Conservation (phyloP, 2,329 filamentous ascomycete genomes). For the Fusarium setosum region DNA sequence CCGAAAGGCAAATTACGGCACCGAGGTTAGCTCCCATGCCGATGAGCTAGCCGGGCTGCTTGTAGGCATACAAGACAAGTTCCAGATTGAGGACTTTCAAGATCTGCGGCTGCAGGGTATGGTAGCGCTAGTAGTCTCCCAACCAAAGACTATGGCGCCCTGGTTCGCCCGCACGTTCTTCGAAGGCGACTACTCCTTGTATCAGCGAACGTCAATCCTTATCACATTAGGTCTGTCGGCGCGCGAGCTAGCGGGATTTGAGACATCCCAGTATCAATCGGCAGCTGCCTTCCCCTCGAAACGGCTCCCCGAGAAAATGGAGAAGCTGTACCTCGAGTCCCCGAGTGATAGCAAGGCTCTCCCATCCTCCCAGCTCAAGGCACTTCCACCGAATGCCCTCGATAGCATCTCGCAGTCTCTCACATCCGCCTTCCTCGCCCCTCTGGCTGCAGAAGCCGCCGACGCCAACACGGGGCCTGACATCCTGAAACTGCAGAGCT, state of each 20-base stretch:
- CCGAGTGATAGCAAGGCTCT: conserved; percentile 36
- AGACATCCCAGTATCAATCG: conserved; percentile 63
- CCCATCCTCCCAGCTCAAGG: conserved; percentile 56
- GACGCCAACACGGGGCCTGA: conserved; percentile 84
- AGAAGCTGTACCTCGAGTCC: conserved; percentile 72
- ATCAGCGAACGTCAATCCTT: conserved; percentile 84
- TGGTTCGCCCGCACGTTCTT: conserved; percentile 91
- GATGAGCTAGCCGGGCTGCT: conserved; percentile 83
- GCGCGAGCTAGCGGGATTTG: conserved; percentile 85
- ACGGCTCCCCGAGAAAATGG: conserved; percentile 77
- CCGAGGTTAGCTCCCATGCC: conserved; percentile 85
- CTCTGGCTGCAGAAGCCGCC: conserved; percentile 83
- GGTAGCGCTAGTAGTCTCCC: conserved; percentile 81
- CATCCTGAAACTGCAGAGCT: conserved; percentile 88
- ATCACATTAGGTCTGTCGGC: conserved; percentile 84
- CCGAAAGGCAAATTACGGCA: conserved; percentile 88
- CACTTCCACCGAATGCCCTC: conserved; percentile 69
- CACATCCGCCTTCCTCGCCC: conserved; percentile 79
- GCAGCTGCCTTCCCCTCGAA: conserved; percentile 81
- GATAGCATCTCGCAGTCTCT: conserved; percentile 75
- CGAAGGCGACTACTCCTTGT: conserved; percentile 89
- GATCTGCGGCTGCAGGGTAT: conserved; percentile 82
- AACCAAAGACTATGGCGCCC: conserved; percentile 81
- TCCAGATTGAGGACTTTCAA: conserved; percentile 82
- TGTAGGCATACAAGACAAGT: conserved; percentile 86